These are phyloP conservation scores for Dipteronia sinensis DNA, from an alignment of 345 rosid genomes.

Conservation along the genomic window DNA sequence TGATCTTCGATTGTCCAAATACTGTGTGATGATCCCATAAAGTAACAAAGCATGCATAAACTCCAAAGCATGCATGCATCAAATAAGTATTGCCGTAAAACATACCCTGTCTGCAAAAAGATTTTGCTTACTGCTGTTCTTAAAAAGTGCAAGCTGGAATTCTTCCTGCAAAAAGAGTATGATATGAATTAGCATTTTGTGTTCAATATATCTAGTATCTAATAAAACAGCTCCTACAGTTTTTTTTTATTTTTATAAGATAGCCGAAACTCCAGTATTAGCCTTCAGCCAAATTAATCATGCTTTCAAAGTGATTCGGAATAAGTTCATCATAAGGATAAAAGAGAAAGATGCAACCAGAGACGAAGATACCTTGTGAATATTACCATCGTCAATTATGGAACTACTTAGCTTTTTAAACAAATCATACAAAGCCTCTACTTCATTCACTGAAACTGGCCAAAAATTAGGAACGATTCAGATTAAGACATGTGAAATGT, in stretches of 20 bases:
- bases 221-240: neutral
- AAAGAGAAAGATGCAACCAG: neutral
- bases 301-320: neutral
- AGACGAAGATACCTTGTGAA: slow-evolving; percentile 59
- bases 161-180: slow-evolving; percentile 43
- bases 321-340: neutral
- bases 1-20: neutral
- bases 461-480: slow-evolving; percentile 9
- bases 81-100: neutral
- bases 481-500: neutral
- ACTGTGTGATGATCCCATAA: neutral
- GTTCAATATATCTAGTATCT: neutral
- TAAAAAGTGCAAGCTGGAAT: slow-evolving; percentile 51
- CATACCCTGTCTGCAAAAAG: slow-evolving; percentile 61
- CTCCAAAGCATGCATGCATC: neutral
- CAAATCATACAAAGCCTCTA: slow-evolving; percentile 66
- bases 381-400: slow-evolving; percentile 47
- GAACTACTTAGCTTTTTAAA: slow-evolving; percentile 72
- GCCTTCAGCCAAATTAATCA: neutral
- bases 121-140: slow-evolving; percentile 46
- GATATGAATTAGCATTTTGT: neutral
- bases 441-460: slow-evolving; percentile 73
- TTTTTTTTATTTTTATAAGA: neutral
- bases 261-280: neutral
- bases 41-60: neutral